These are phyloP conservation scores for Cerioporus squamosus DNA, from an alignment of 1,284 basidiomycete genomes.

Conservation along the genomic window DNA sequence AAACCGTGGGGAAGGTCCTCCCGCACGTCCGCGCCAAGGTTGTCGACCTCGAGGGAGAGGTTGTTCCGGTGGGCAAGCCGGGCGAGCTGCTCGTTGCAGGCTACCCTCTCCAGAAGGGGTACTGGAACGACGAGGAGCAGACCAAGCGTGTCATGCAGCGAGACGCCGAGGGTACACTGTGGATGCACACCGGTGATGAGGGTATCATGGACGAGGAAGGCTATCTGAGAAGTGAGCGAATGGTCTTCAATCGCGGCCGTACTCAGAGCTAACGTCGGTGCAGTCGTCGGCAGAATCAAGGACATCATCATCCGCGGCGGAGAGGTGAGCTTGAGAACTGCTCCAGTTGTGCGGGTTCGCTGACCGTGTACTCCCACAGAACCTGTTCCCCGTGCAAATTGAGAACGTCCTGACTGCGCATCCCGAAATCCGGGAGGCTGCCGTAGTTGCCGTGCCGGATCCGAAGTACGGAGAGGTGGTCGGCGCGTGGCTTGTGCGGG, in stretches of 20 bases:
- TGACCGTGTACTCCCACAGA: conserved; percentile 44
- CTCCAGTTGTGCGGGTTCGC: background rate
- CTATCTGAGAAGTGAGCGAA: conserved; percentile 66
- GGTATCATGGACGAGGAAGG: conserved; percentile 85
- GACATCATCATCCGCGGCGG: conserved; percentile 91
- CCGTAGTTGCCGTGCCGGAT: conserved; percentile 78
- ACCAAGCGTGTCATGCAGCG: conserved; percentile 65
- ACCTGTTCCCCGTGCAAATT: conserved; percentile 85
- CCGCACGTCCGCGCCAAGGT: conserved; percentile 83
- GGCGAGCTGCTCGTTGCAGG: conserved; percentile 80
- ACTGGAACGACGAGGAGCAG: conserved; percentile 78
- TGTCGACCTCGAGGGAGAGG: conserved; percentile 58
- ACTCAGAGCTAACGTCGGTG: background rate
- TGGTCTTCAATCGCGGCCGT: background rate
- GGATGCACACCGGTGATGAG: conserved; percentile 89
- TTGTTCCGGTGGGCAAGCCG: conserved; percentile 69
- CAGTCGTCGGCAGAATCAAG: conserved; percentile 82
- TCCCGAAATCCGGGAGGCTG: conserved; percentile 70
- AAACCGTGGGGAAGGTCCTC: conserved; percentile 78
- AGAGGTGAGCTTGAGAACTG: conserved; percentile 50
- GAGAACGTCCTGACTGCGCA: conserved; percentile 76
- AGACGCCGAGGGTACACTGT: conserved; percentile 61
- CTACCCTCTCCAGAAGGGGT: conserved; percentile 82
- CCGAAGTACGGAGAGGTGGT: conserved; percentile 76
- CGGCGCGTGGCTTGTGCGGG: conserved; percentile 73